Base-by-base conservation (phyloP, 2,329 filamentous ascomycete species). In the Microdochium nivale region DNA sequence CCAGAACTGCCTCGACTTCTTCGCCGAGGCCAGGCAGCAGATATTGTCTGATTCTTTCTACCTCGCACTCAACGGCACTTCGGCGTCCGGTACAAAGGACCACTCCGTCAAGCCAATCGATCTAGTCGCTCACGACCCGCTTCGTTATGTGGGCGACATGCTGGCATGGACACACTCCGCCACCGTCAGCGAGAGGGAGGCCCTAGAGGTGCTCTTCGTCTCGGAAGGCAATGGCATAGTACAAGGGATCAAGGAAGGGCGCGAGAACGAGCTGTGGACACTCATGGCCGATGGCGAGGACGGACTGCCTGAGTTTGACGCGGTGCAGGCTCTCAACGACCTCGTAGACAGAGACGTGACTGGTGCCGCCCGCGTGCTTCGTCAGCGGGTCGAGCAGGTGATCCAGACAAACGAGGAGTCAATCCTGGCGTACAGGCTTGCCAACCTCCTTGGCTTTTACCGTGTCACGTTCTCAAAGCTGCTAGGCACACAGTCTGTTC, bases 121-220 rank as follows among this genome's bases (percentile, higher is more conserved):
- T 64, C 81, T 97, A 60, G 87, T 86, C 11, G 92, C 94, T 1
- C 92, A 97, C 65, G 94, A 99, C 62, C 86, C 90, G 1, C 71
- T 97, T 25, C 83, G 94, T 21, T 97, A 97, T 66, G 84, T 95
- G 2, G 90, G 94, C 50, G 94, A 99, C 64, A 99, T 99, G 91
- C 78, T 99, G 14, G 94, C 94, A 4, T 99, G 94, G 94, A 84
- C 87, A 5, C 94, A 99, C 66, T 96, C 94, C 0, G 88, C 91
- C 2, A 86, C 92, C 0, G 94, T 99, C 1, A 95, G 92, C 30
- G 94, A 99, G 67, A 81, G 88, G 50, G 94, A 99, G 68, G 90
- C 91, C 0, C 76, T 99, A 5, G 92, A 97, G 66, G 83, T 90
- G 2, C 74, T 99, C 1, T 99, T 99, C 63, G 85, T 96, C 43